Percentiles rank a stretch among this genome's conserved stretches.
Conservation (phyloP, 2,329 filamentous ascomycete genomes). For the Colletotrichum sp. region DNA sequence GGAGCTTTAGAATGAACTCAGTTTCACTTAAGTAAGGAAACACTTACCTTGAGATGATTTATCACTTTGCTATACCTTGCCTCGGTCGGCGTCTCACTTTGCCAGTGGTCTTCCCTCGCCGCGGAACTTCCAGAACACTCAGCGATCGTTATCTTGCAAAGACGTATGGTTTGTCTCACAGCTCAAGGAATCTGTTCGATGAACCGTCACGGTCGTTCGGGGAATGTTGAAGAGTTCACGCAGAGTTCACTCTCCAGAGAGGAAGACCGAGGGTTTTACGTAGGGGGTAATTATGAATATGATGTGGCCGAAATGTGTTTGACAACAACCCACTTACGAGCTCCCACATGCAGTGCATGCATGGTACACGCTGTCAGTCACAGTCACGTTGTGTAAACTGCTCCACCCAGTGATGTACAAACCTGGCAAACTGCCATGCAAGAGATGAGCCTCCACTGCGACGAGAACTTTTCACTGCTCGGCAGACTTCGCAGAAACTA, state of each 20-base stretch:
- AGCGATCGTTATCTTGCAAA: not conserved
- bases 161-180: not conserved
- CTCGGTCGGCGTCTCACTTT: too few relatives aligned
- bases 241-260: not conserved
- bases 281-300: not conserved
- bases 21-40: too few relatives aligned
- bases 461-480: not conserved
- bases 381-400: not conserved
- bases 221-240: too few relatives aligned
- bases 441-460: not conserved
- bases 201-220: not conserved
- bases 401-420: not conserved
- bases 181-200: not conserved
- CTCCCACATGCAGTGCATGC: not conserved
- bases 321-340: not conserved
- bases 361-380: not conserved
- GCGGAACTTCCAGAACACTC: not conserved
- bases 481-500: not conserved
- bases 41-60: too few relatives aligned
- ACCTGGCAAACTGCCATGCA: not conserved
- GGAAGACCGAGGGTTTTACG: not conserved
- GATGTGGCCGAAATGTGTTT: not conserved
- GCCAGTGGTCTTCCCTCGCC: not conserved
- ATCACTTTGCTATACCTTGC: too few relatives aligned
- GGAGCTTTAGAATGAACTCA: too few relatives aligned